Percentiles rank a stretch among this genome's conserved stretches.
phyloP scores from a whole-genome alignment of 164 flowering plant genomes.

The Berberis thunbergii region DNA sequence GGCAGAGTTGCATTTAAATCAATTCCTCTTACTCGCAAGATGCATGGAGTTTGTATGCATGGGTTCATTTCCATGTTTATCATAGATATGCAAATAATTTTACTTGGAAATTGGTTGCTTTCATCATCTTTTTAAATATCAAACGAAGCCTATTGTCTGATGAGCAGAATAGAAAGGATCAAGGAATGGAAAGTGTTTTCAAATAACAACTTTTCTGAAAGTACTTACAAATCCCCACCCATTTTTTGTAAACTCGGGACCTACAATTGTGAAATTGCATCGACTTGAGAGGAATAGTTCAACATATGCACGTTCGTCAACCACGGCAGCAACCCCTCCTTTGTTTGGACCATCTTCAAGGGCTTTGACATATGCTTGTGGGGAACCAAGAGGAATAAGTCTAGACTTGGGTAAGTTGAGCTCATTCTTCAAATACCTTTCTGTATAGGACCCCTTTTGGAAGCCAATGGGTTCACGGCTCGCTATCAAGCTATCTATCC shows the following conservation, averaged over 20 bases:
- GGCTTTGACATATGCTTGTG: constrained; percentile 34
- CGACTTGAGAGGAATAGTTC: constrained; percentile 39
- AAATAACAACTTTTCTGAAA: too few species aligned
- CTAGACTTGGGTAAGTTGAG: constrained; percentile 32
- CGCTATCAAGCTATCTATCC: constrained; percentile 34
- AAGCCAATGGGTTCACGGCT: constrained; percentile 40
- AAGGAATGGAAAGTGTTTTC: too few species aligned
- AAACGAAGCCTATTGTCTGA: too few species aligned
- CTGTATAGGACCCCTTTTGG: constrained; percentile 46
- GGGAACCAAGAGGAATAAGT: constrained; percentile 37
- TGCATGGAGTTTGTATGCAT: too few species aligned
- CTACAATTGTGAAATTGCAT: constrained; percentile 36
- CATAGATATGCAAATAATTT: too few species aligned
- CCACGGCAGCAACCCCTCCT: constrained; percentile 45
- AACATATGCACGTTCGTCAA: constrained; percentile 46
- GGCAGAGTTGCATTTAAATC: too few species aligned
- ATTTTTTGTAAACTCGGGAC: constrained; percentile 40
- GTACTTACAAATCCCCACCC: constrained; percentile 70
- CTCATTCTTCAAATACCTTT: constrained; percentile 30
- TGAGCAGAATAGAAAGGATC: too few species aligned
- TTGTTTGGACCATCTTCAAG: constrained; percentile 15
- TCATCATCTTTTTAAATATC: too few species aligned
- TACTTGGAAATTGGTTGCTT: too few species aligned
- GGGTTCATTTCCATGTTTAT: too few species aligned
- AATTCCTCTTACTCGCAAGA: too few species aligned